phyloP scores from a whole-genome alignment of 257 asterid genomes.

The Nicotiana benthamiana region DNA sequence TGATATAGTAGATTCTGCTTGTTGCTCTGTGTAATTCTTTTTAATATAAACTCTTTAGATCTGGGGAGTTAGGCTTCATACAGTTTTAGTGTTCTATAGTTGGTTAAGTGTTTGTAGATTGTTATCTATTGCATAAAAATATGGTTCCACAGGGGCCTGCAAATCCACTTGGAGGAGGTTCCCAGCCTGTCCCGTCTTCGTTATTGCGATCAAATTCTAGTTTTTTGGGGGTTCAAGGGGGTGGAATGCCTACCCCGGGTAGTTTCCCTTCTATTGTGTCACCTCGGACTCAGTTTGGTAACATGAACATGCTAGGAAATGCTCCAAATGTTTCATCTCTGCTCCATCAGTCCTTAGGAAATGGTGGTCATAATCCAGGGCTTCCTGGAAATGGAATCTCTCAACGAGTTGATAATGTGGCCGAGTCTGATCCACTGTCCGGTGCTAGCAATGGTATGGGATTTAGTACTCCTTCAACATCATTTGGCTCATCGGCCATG shows the following conservation, averaged over 20 bases:
- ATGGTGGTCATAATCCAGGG: constrained; percentile 59
- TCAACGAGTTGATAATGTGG: constrained; percentile 58
- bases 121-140: constrained; percentile 12
- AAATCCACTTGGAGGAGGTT: constrained; percentile 54
- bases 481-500: constrained; percentile 38
- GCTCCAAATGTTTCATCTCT: constrained; percentile 56
- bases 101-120: constrained; percentile 8
- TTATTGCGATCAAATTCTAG: constrained; percentile 71
- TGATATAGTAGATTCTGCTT: not conserved
- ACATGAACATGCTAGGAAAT: constrained; percentile 64
- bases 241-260: constrained; percentile 57
- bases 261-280: constrained; percentile 61
- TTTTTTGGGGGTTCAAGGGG: constrained; percentile 71
- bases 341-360: constrained; percentile 65
- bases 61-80: constrained; percentile 19
- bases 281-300: constrained; percentile 54
- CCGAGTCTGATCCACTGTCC: constrained; percentile 59
- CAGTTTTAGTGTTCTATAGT: constrained; percentile 11
- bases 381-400: constrained; percentile 56
- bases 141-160: constrained; percentile 90
- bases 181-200: constrained; percentile 55
- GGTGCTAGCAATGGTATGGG: constrained; percentile 54
- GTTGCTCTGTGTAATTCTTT: not conserved
- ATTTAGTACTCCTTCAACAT: constrained; percentile 44
- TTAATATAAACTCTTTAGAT: not conserved